Evolutionary conservation across 2,329 filamentous ascomycete species (phyloP), one percentile per base, ranked within the genome.

Genomic region (Fusarium torreyae): DNA sequence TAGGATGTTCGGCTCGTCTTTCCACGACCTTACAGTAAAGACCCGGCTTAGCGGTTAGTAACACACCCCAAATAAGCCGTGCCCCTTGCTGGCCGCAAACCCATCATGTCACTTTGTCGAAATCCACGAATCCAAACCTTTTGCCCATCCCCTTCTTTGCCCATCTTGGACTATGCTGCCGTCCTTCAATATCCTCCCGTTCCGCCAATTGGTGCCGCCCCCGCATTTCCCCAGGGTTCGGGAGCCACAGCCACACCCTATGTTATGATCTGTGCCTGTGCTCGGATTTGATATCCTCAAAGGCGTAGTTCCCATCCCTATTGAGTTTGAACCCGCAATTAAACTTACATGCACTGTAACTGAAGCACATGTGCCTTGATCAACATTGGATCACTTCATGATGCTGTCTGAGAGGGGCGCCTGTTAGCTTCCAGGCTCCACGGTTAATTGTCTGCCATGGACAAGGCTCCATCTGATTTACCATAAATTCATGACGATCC

Each of bases 1-100:
- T 74, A 74, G 72, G 72, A 51, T 69, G 28, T 65, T 70, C 72
- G 72, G 70, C 69, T 55, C 72, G 72, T 52, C 50, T 48, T 66
- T 70, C 72, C 72, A 70, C 51, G 18, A 42, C 33, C 44, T 7
- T 36, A 36, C 15, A 36, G 34, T 36, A 36, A 28, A 48, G 50
- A 38, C 36, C 39, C 51, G 20, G 24, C 36, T 22, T 38, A 26
- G 46, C 36, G 48, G 48, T 58, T 39, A 45, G 31, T 49, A 53
- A 40, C 28, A 53, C 43, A 31, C 44, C 24, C 42, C 22, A 10
- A 28, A n/a, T 5, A n/a, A 45, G 34, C 26, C 38, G 43, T 57
- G 44, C 44, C 49, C 36, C 36, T 44, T 44, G 42, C 17, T 24
- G 20, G 20, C 20, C 33, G n/a, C 31, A 49, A 22, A 31, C 40